Base-by-base conservation (phyloP, 139 green algal genomes). In the Penium margaritaceum region DNA sequence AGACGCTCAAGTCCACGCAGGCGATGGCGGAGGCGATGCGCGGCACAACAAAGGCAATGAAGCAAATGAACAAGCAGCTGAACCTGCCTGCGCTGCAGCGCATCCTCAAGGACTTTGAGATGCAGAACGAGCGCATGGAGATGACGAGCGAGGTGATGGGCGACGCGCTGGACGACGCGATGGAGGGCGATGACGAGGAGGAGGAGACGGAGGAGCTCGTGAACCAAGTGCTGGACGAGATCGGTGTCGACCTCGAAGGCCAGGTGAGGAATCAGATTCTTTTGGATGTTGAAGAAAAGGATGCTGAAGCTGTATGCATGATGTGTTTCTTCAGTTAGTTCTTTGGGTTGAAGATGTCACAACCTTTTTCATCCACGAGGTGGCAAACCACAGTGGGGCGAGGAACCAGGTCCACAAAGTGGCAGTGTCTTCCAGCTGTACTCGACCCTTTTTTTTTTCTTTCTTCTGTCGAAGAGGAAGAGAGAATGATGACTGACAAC, bases 81-180 rank as follows among this genome's bases (percentile, higher is more conserved):
- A 97, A 97, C 82, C 77, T 98, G 72, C 93, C 91, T 21, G 38
- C 64, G 5, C 47, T 75, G 35, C 71, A 80, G 38, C 74, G 78
- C 51, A 97, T 97, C 81, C 93, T 98, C 89, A 83, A 84, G 15
- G 94, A 99, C 72, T 99, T 99, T 87, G 92, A 98, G 82, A 83
- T 78, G 68, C 90, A 98, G 85, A 99, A 99, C 72, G 91, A 96
- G 78, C 81, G 77, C 17, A 99, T 99, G 94, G 92, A 99, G 77
- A 96, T 96, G 90, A 96, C 90, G 0, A 87, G 82, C 67, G 94
- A 98, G 60, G 90, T 96, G 80, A 97, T 98, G 92, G 91, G 87
- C 0, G 90, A 95, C 77, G 91, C 92, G 2, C 87, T 98, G 15
- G 94, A 98, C 74, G 92, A 96, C 44, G 90, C 89, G 9, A 90